Conservation (phyloP, 768 basidiomycete species). For the Candolleomyces aberdarensis region DNA sequence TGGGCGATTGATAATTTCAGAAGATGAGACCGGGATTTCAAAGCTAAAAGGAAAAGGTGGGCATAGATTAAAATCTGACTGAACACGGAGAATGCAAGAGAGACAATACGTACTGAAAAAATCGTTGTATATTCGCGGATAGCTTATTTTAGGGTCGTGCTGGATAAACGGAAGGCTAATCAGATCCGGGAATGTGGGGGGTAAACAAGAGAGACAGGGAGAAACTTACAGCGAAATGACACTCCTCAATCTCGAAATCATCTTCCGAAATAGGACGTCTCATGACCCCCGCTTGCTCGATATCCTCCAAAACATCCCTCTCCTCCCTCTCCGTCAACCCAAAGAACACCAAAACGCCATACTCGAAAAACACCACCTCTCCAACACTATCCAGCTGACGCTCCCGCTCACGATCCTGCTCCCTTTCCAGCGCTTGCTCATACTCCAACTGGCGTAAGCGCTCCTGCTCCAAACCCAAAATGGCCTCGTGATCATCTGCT, state of each 20-base stretch:
- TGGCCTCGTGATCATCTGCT: slow-evolving; percentile 3
- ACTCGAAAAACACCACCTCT: slow-evolving; percentile 78
- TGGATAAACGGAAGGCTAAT: slow-evolving; percentile 21
- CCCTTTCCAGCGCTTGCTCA: slow-evolving; percentile 13
- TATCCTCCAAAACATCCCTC: slow-evolving; percentile 78
- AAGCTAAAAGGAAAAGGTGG: slow-evolving; percentile 45
- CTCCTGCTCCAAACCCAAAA: not conserved
- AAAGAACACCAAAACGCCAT: slow-evolving; percentile 92
- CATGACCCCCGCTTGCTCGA: slow-evolving; percentile 68
- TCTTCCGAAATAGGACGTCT: slow-evolving; percentile 56
- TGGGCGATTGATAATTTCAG: slow-evolving; percentile 93
- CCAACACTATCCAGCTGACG: slow-evolving; percentile 46
- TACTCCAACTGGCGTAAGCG: slow-evolving; percentile 2
- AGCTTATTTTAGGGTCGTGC: slow-evolving; percentile 82
- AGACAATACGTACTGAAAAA: slow-evolving; percentile 76
- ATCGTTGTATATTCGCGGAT: slow-evolving; percentile 93
- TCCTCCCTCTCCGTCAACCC: slow-evolving; percentile 81
- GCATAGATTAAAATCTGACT: not conserved
- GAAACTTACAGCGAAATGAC: slow-evolving; percentile 74
- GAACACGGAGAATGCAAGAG: not conserved
- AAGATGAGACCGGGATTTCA: slow-evolving; percentile 88
- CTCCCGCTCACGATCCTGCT: slow-evolving; percentile 20
- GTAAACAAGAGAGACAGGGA: too few species aligned
- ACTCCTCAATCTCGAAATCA: slow-evolving; percentile 92
- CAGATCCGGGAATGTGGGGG: not conserved